phyloP scores from a whole-genome alignment of 495 filamentous ascomycete genomes.

The Penicillium lagena region DNA sequence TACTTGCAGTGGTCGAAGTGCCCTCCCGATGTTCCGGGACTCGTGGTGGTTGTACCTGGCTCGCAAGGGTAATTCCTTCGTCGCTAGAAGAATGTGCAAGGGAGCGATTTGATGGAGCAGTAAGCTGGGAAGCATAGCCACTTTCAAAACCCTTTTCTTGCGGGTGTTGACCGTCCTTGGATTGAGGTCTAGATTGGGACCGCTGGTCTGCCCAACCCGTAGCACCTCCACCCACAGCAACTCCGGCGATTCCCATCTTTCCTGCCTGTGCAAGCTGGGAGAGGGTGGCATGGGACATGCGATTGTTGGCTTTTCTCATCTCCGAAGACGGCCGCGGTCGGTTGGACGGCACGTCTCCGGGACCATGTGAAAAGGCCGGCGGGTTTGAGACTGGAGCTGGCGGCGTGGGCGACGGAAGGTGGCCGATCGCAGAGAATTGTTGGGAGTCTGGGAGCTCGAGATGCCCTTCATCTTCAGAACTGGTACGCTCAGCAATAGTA shows the following conservation, averaged over 20 bases:
- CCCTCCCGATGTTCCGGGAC: conserved; percentile 12
- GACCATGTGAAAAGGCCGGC: conserved; percentile 67
- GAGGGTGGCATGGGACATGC: conserved; percentile 75
- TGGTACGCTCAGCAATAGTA: conserved; percentile 42
- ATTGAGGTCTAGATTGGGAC: conserved; percentile 12
- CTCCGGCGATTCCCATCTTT: conserved; percentile 29
- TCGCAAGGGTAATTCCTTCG: conserved; percentile 8
- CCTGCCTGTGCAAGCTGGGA: conserved; percentile 66
- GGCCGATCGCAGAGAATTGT: too few species aligned
- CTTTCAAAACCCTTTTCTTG: conserved; percentile 5
- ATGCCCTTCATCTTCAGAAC: conserved; percentile 51
- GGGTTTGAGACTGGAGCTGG: conserved; percentile 70
- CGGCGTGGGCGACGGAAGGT: conserved; percentile 46
- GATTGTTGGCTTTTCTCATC: conserved; percentile 67
- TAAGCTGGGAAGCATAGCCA: neutral
- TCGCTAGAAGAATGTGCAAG: conserved; percentile 14
- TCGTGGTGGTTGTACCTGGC: conserved; percentile 8
- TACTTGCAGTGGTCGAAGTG: conserved; percentile 11
- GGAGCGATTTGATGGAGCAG: conserved; percentile 1
- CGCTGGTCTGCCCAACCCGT: conserved; percentile 17
- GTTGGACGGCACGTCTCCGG: conserved; percentile 58
- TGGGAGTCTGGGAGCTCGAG: too few species aligned
- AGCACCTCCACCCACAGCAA: conserved; percentile 19
- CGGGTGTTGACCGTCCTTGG: conserved; percentile 5
- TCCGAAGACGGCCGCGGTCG: conserved; percentile 69